Conservation (phyloP, 2,329 filamentous ascomycete genomes). For the Aureobasidium vineae region DNA sequence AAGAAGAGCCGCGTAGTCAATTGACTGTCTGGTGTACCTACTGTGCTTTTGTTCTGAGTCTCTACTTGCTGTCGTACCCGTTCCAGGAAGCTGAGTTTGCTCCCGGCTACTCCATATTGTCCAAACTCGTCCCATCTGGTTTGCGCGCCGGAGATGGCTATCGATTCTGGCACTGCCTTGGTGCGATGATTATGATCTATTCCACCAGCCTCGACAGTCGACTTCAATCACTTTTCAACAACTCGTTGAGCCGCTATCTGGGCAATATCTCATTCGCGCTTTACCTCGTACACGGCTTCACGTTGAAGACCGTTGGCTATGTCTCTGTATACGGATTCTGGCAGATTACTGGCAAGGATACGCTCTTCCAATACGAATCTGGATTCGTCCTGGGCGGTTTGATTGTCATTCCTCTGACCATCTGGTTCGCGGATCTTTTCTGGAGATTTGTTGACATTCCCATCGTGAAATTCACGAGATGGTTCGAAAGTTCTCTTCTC, state of each 20-base stretch:
- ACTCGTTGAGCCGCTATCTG: conserved; percentile 53
- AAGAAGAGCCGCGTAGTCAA: neutral
- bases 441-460: conserved; percentile 57
- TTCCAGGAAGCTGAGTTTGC: conserved; percentile 45
- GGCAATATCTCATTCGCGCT: conserved; percentile 60
- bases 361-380: conserved; percentile 46
- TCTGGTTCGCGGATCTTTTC: conserved; percentile 58
- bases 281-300: conserved; percentile 60
- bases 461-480: conserved; percentile 56
- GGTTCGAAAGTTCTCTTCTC: conserved; percentile 46
- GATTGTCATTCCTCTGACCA: conserved; percentile 52
- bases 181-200: conserved; percentile 52
- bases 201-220: conserved; percentile 49
- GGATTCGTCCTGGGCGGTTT: conserved; percentile 51
- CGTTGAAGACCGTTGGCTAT: conserved; percentile 55
- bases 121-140: conserved; percentile 46
- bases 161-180: conserved; percentile 57
- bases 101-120: conserved; percentile 55
- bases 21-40: conserved; percentile 37
- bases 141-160: conserved; percentile 52
- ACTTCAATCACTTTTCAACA: conserved; percentile 53
- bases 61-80: conserved; percentile 56
- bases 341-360: conserved; percentile 49
- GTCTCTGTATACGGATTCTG: conserved; percentile 51
- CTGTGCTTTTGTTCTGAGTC: conserved; percentile 48